Conservation (phyloP, 2,329 filamentous ascomycete genomes). For the Neocatenulostroma microsporum region DNA sequence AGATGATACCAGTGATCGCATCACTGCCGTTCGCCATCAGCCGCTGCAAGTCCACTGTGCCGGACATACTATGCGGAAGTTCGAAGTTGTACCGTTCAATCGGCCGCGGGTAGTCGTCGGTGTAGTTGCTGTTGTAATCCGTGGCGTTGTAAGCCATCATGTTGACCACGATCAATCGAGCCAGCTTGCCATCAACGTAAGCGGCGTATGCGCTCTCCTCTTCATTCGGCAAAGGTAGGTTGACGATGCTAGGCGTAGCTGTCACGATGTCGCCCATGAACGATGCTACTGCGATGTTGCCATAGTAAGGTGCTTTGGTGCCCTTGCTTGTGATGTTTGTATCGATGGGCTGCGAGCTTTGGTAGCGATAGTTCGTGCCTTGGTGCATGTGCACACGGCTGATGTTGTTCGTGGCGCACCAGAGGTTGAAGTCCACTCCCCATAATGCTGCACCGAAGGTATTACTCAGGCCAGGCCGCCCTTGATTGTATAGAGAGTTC, state of each 20-base stretch:
- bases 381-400: slow-evolving; percentile 56
- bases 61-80: slow-evolving; percentile 26
- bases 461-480: slow-evolving; percentile 54
- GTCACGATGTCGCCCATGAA: slow-evolving; percentile 41
- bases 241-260: slow-evolving; percentile 37
- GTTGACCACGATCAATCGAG: slow-evolving; percentile 50
- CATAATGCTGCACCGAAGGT: slow-evolving; percentile 59
- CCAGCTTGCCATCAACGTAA: slow-evolving; percentile 40
- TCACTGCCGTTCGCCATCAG: slow-evolving; percentile 55
- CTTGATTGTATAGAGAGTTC: slow-evolving; percentile 57
- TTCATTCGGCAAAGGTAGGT: slow-evolving; percentile 37
- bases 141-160: slow-evolving; percentile 49
- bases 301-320: slow-evolving; percentile 59
- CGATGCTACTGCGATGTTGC: slow-evolving; percentile 51
- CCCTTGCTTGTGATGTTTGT: slow-evolving; percentile 45
- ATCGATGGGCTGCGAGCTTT: slow-evolving; percentile 52
- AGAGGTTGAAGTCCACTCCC: slow-evolving; percentile 56
- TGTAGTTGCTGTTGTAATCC: slow-evolving; percentile 31
- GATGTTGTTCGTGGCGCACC: slow-evolving; percentile 49
- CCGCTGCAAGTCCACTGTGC: slow-evolving; percentile 37
- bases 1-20: slow-evolving; percentile 54
- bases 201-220: slow-evolving; percentile 50
- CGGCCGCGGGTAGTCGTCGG: slow-evolving; percentile 30
- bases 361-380: slow-evolving; percentile 56
- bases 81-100: slow-evolving; percentile 37